Conservation (phyloP, 495 filamentous ascomycete species). For the Penicillium bialowiezense region DNA sequence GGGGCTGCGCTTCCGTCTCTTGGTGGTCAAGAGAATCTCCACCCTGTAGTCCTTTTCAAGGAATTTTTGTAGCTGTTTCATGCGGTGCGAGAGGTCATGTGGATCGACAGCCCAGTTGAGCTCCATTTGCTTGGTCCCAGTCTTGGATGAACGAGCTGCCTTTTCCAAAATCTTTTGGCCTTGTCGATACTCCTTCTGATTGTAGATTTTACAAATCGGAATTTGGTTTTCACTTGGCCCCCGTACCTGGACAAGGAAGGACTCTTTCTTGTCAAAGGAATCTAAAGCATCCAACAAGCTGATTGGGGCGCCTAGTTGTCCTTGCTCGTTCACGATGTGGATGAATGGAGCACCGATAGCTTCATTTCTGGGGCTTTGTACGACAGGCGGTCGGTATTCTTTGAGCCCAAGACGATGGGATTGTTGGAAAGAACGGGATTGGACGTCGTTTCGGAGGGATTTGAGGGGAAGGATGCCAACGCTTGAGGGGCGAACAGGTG, state of each 20-base stretch:
- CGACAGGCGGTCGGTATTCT: constrained; percentile 5
- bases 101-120: constrained; percentile 78
- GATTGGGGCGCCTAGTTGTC: constrained; percentile 44
- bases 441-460: constrained; percentile 4
- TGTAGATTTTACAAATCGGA: constrained; percentile 67
- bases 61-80: constrained; percentile 59
- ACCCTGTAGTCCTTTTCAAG: constrained; percentile 62
- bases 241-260: constrained; percentile 60
- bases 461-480: constrained; percentile 12
- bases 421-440: constrained; percentile 13
- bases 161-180: constrained; percentile 15
- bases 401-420: constrained; percentile 7
- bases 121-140: constrained; percentile 66
- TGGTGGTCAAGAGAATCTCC: constrained; percentile 55
- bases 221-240: constrained; percentile 21
- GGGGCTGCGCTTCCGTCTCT: constrained; percentile 40
- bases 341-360: constrained; percentile 53
- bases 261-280: constrained; percentile 42
- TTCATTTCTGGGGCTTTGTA: constrained; percentile 39
- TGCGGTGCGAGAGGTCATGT: constrained; percentile 61
- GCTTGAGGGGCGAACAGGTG: constrained; percentile 19
- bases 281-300: constrained; percentile 42
- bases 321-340: constrained; percentile 51
- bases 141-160: constrained; percentile 31
- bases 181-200: constrained; percentile 40